Evolutionary conservation across 768 basidiomycete genomes (phyloP), one percentile per base, ranked within the genome.

Genomic region (Dentipellis sp.): DNA sequence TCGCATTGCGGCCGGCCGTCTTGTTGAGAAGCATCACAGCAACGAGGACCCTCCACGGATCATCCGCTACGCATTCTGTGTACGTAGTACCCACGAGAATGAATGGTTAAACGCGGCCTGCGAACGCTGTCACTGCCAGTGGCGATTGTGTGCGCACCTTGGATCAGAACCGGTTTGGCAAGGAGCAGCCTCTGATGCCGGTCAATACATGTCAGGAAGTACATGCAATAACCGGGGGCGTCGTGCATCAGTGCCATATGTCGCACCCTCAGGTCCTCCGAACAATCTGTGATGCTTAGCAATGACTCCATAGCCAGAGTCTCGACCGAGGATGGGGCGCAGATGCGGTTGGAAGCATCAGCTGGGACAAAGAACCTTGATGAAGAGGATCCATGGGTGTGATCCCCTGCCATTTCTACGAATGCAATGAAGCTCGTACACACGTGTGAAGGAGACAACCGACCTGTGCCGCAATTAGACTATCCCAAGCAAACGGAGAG

Each of bases 31-130:
- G 70, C 37, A 77, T 82, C 6, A 80, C 80, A 1, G 82, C 83
- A 17, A 89, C 73, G 7, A 90, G 71, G 37, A 90, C 66, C 65
- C 81, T 86, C 84, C 86, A 89, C 6, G 84, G 82, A 60, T 83
- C 75, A 17, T 75, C 66, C 0, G 76, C 72, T 21, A 86, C 69
- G 47, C 63, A 65, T 62, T 84, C 82, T 85, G 54, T 21, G 17
- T 36, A 22, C 46, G 36, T 21, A 29, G 29, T 29, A 29, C 29
- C 21, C 14, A 50, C 10, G 35, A 10, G 14, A 11, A 21, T 48
- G 34, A 21, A 45, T 34, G 37, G 23, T 42, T 2, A 39, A 39
- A 10, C 4, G n/a, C 11, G 9, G n/a, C 38, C 23, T 35, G 19
- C 40, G 19, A 19, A 19, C 40, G 14, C 14, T 42, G 48, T 50